Conservation (phyloP, 108 stramenopile genomes). For the Nitzschia sp. region DNA sequence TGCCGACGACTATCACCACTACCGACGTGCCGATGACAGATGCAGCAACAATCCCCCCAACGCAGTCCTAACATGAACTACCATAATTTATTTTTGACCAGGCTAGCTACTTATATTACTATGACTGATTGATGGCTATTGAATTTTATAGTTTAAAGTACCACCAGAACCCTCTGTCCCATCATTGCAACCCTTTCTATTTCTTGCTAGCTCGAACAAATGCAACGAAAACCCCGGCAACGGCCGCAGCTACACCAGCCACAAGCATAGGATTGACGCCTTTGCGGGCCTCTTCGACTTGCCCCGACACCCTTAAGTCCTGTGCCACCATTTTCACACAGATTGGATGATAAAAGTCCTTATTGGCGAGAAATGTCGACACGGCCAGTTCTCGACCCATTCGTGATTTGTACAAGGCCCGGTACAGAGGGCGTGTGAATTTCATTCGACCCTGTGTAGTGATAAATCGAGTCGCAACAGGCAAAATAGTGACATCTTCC, state of each 20-base stretch:
- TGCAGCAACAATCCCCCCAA: too few species aligned
- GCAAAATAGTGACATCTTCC: conserved; percentile 67
- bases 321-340: conserved; percentile 89
- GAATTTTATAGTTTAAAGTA: too few species aligned
- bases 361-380: conserved; percentile 79
- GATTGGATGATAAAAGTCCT: conserved; percentile 94
- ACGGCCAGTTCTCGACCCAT: conserved; percentile 74
- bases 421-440: conserved; percentile 92
- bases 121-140: too few species aligned
- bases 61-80: too few species aligned
- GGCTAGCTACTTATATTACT: too few species aligned
- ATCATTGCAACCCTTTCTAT: too few species aligned
- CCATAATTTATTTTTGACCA: too few species aligned
- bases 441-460: conserved; percentile 99
- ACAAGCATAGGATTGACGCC: neutral
- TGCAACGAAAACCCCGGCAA: conserved; percentile 1
- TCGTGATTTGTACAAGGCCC: conserved; percentile 64
- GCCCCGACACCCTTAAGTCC: conserved; percentile 46
- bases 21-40: too few species aligned
- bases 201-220: neutral
- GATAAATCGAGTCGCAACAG: conserved; percentile 81
- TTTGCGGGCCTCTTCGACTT: neutral
- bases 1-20: too few species aligned
- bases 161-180: too few species aligned
- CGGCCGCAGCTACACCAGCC: neutral